A percentile compares a stretch with the other conserved stretches of the same genome.
Evolutionary conservation across 2,329 filamentous ascomycete genomes (phyloP).

Genomic region (Fonsecaea nubica): DNA sequence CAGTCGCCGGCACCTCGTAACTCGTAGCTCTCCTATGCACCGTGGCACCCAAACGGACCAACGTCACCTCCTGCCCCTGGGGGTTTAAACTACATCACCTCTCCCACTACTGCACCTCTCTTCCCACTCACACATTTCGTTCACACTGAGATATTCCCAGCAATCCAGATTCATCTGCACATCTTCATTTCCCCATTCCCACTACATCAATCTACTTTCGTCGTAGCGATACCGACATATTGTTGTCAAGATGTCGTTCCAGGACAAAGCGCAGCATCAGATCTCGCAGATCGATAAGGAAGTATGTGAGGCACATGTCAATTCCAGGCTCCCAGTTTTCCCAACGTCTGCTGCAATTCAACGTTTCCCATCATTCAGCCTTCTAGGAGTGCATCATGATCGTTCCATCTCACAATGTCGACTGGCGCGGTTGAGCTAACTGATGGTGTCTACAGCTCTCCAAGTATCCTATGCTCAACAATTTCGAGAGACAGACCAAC

Average conservation of each 20-base stretch:
- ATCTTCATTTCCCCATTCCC: constrained; percentile 6
- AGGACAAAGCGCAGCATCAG: constrained; percentile 68
- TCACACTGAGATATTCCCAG: constrained; percentile 11
- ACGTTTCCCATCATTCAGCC: not conserved
- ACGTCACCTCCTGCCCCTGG: constrained; percentile 9
- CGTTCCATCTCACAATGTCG: constrained; percentile 2
- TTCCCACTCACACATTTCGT: constrained; percentile 17
- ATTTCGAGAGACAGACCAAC: constrained; percentile 71
- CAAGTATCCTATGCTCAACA: constrained; percentile 71
- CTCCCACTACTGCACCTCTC: constrained; percentile 16
- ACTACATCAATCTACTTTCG: constrained; percentile 3
- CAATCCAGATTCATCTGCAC: constrained; percentile 6
- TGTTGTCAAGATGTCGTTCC: constrained; percentile 53
- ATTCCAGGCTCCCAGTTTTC: constrained; percentile 15
- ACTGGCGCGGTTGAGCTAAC: constrained; percentile 16
- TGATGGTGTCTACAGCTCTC: constrained; percentile 59
- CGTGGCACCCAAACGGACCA: not conserved
- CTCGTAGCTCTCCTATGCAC: not conserved
- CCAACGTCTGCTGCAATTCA: not conserved
- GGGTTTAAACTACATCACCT: constrained; percentile 10
- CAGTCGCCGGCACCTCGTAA: not conserved
- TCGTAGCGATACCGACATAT: not conserved
- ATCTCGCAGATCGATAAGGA: constrained; percentile 73
- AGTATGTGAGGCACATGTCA: constrained; percentile 50
- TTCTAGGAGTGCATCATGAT: not conserved